Evolutionary conservation across 768 basidiomycete species (phyloP), one percentile per base, ranked within the genome.

Genomic region (Russula abietina): DNA sequence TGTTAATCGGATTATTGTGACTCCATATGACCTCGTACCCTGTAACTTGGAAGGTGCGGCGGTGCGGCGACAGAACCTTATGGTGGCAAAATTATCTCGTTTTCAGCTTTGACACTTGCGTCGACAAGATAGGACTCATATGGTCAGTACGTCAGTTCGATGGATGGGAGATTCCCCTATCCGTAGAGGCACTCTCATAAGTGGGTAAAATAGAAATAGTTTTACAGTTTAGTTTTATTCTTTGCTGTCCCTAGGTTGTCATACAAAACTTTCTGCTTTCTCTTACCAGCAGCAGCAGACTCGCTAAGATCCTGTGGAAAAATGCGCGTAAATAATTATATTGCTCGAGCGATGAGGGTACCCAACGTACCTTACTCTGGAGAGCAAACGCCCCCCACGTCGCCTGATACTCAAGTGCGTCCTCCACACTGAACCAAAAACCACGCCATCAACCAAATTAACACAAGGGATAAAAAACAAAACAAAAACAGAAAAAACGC

Each of bases 401-500:
- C 0, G 80, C 80, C 0, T 82, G 83, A 62, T 85, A 86, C 39
- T 79, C 75, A 43, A 86, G 71, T 54, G 81, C 84, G 56, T 83
- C 80, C 30, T 75, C 68, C 8, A 75, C 72, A 51, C 74, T 75
- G 61, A 7, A 38, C 3, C 28, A 9, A 24, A n/a, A 62, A 26
- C 17, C 22, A n/a, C n/a, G 43, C 11, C 43, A n/a, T n/a, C 2
- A 4, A n/a, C 22, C 11, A 36, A 52, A 45, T 43, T 28, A 63
- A 46, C 50, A n/a, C 28, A 39, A 11, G n/a, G 19, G 12, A 12
- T 50, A 55, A 14, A 4, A 12, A 52, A 28, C 1, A 10, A 11
- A 4, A 50, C 8, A 58, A 4, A n/a, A n/a, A n/a, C n/a, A n/a
- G n/a, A n/a, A 24, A 17, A 57, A 28, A 72, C 83, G 57, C 55